These are phyloP conservation scores for Phytophthora palmivora DNA, from an alignment of 352 stramenopile genomes.

Conservation along the genomic window DNA sequence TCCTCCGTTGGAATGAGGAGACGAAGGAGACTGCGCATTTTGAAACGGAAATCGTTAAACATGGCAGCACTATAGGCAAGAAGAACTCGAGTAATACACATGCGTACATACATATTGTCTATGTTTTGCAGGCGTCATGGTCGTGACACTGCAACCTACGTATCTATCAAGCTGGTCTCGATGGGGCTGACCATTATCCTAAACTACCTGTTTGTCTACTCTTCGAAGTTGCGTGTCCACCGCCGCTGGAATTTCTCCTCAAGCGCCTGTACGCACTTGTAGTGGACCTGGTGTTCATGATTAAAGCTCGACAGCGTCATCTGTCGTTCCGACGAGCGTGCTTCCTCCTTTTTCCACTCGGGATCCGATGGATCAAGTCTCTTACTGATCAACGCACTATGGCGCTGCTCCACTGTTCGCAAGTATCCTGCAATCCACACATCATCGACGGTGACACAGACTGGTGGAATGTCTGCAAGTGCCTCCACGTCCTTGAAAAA, in stretches of 20 bases:
- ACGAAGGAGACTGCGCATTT: neutral
- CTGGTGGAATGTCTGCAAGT: constrained; percentile 64
- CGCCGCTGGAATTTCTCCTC: constrained; percentile 64
- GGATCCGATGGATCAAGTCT: constrained; percentile 73
- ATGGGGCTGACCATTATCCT: too few species aligned
- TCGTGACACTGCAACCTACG: too few species aligned
- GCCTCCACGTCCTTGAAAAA: constrained; percentile 80
- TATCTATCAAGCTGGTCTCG: constrained; percentile 14
- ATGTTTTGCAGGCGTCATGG: constrained; percentile 10
- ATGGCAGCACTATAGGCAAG: constrained; percentile 6
- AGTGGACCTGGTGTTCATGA: constrained; percentile 82
- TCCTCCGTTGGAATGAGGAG: constrained; percentile 27
- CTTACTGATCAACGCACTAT: constrained; percentile 80
- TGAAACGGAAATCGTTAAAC: neutral
- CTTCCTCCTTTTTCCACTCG: constrained; percentile 71
- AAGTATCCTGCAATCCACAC: constrained; percentile 87
- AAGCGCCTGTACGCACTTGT: constrained; percentile 84
- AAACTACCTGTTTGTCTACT: constrained; percentile 21
- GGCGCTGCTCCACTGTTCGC: constrained; percentile 62
- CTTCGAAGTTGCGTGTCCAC: constrained; percentile 80
- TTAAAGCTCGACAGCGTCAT: constrained; percentile 87
- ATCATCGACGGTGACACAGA: constrained; percentile 85
- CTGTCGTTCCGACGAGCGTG: constrained; percentile 42
- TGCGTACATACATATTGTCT: constrained; percentile 25
- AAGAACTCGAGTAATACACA: constrained; percentile 37